Conservation (phyloP, 176 grass and related monocot genomes). For the Microstegium vimineum region DNA sequence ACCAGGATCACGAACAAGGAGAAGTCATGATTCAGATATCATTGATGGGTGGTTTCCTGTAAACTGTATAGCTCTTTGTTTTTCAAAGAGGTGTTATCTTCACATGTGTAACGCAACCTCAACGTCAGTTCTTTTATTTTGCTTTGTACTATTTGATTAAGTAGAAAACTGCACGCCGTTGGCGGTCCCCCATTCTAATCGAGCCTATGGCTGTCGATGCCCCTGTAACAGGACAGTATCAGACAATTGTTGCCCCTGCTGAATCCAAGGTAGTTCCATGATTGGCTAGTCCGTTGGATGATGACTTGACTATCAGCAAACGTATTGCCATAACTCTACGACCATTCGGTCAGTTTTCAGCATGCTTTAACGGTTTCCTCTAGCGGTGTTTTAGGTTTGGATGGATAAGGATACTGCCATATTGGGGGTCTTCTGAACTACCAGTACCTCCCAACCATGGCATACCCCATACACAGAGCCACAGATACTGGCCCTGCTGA, state of each 20-base stretch:
- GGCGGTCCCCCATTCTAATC: neutral
- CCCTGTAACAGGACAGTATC: neutral
- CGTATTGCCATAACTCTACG: neutral
- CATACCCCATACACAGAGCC: neutral
- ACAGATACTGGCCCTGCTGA: neutral
- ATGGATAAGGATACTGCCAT: neutral
- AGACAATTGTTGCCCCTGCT: neutral
- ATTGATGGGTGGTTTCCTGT: constrained; percentile 13
- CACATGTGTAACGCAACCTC: neutral
- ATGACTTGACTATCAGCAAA: neutral
- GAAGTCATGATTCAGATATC: constrained; percentile 32
- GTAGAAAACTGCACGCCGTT: neutral
- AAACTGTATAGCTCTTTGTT: constrained; percentile 31
- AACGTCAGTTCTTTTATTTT: constrained; percentile 22
- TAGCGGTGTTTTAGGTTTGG: neutral
- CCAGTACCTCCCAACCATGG: too few relatives aligned
- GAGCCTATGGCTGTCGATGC: neutral
- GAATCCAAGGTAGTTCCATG: neutral
- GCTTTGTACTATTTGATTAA: neutral
- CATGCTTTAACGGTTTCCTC: neutral
- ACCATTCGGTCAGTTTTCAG: neutral
- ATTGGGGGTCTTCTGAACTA: neutral
- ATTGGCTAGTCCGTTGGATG: neutral
- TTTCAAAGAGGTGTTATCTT: constrained; percentile 13
- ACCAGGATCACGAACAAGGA: constrained; percentile 65